These are phyloP conservation scores for Hypericum perforatum DNA, from an alignment of 345 rosid species.

Conservation along the genomic window DNA sequence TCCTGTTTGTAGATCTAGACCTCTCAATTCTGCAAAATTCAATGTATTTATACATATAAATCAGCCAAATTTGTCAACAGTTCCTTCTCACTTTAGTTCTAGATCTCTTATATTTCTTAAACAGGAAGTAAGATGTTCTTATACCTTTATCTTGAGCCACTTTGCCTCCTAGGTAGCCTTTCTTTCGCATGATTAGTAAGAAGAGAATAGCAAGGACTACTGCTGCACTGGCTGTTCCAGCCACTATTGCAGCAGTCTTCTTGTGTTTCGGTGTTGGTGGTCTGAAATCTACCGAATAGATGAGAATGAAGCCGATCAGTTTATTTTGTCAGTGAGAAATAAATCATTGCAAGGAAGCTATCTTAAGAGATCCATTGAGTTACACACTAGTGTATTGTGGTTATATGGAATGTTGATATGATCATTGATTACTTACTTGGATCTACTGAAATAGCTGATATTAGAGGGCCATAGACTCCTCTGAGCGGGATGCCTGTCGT, in stretches of 20 bases:
- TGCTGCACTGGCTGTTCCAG: constrained; percentile 10
- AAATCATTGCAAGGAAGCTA: background rate
- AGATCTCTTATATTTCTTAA: no score
- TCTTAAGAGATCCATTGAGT: no score
- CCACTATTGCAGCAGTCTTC: constrained; percentile 12
- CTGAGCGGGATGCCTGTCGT: constrained; percentile 21
- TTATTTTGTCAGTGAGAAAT: background rate
- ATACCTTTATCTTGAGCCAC: constrained; percentile 47
- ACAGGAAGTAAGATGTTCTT: background rate
- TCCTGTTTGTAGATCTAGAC: constrained; percentile 21
- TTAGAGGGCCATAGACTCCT: constrained; percentile 21
- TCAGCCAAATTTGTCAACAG: background rate
- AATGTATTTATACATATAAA: constrained; percentile 12
- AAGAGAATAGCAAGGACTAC: constrained; percentile 6
- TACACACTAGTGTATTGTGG: no score
- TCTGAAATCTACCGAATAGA: constrained; percentile 15
- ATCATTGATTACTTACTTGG: constrained; percentile 13
- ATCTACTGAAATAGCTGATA: constrained; percentile 22
- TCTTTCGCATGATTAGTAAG: constrained; percentile 10
- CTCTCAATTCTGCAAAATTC: constrained; percentile 18
- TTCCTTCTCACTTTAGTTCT: no score
- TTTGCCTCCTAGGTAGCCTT: constrained; percentile 40
- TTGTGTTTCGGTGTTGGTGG: constrained; percentile 8
- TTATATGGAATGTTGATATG: background rate
- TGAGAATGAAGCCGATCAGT: constrained; percentile 7